These are phyloP conservation scores for Chlamydomonas sphaeroides DNA, from an alignment of 139 green algal species.

Conservation along the genomic window DNA sequence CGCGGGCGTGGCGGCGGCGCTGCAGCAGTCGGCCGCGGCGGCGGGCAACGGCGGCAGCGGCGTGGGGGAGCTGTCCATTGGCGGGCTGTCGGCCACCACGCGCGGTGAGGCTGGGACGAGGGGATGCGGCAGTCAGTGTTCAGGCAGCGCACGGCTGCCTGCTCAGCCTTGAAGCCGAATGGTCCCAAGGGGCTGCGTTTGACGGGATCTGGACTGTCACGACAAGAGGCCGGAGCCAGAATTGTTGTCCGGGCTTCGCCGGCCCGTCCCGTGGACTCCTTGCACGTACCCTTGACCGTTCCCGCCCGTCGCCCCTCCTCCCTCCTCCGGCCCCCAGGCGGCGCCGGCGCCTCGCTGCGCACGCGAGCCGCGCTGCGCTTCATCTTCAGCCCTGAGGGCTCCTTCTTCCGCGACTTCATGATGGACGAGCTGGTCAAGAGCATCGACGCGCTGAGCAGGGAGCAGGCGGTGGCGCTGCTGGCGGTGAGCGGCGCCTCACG, in stretches of 20 bases:
- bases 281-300: no score
- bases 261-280: no score
- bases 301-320: neutral
- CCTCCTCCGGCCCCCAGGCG: neutral
- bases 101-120: neutral
- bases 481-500: no score
- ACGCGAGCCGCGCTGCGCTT: conserved; percentile 75
- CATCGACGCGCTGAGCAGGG: conserved; percentile 90
- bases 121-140: no score
- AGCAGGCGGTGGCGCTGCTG: conserved; percentile 62
- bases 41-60: no score
- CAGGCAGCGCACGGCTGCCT: no score
- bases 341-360: neutral
- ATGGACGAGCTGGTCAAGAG: conserved; percentile 86
- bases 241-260: no score
- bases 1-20: conserved; percentile 14
- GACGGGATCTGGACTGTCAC: no score
- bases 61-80: neutral
- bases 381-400: conserved; percentile 73
- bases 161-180: no score
- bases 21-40: conserved; percentile 4
- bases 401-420: conserved; percentile 95
- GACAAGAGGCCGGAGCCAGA: no score
- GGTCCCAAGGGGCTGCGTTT: no score
- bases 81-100: conserved; percentile 27